Conservation (phyloP, 1,139 yeast species). For the Insectozyma bohioensis region DNA sequence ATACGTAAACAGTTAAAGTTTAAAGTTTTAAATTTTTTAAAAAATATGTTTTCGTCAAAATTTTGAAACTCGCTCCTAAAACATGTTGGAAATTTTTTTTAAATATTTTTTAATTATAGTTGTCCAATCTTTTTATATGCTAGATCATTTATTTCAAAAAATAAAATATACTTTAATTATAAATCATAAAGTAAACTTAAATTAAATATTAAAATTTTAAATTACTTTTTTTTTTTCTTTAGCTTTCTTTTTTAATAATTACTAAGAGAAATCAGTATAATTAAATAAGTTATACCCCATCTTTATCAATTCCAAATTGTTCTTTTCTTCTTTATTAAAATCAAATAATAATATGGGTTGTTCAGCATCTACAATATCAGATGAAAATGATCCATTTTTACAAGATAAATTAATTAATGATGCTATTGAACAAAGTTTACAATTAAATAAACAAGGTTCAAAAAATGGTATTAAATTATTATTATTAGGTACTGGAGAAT, state of each 20-base stretch:
- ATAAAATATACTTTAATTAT: too few relatives aligned
- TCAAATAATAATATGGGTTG: conserved; percentile 61
- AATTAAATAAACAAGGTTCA: conserved; percentile 50
- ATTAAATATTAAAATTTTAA: background rate
- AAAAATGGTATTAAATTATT: conserved; percentile 60
- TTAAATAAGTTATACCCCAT: background rate
- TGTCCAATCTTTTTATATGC: too few relatives aligned
- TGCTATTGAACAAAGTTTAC: conserved; percentile 66
- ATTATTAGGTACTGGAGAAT: conserved; percentile 90
- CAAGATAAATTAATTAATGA: conserved; percentile 56
- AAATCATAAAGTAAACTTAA: background rate
- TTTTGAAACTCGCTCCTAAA: too few relatives aligned
- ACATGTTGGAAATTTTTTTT: too few relatives aligned
- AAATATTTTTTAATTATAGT: too few relatives aligned
- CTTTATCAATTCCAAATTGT: background rate
- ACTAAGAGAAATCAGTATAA: too few relatives aligned
- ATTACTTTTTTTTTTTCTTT: background rate
- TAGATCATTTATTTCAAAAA: too few relatives aligned
- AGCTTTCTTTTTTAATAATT: background rate
- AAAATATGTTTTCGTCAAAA: too few relatives aligned
- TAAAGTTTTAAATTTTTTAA: too few relatives aligned
- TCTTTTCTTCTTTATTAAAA: too few relatives aligned
- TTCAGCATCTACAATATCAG: conserved; percentile 50
- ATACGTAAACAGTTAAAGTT: too few relatives aligned
- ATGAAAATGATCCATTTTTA: conserved; percentile 51